Evolutionary conservation across 371 early-diverging fungal species (phyloP).

Genomic region (Mortierella sp.): DNA sequence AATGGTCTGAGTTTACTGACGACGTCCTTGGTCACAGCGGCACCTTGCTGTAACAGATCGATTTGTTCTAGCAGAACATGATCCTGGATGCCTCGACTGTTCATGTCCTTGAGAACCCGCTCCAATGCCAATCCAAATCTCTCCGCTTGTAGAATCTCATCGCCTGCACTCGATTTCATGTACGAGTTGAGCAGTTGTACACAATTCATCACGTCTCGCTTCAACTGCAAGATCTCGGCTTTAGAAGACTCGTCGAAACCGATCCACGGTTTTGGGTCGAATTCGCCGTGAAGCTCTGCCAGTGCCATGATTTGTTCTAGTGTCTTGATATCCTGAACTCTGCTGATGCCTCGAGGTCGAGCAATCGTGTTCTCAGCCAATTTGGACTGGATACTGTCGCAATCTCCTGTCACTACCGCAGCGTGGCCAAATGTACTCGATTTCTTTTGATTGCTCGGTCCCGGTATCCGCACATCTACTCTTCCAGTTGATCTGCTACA

Average conservation of each 20-base stretch:
- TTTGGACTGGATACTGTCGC: too few relatives aligned
- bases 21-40: slow-evolving; percentile 9
- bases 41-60: slow-evolving; percentile 5
- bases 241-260: not conserved
- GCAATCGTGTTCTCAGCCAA: too few relatives aligned
- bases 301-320: too few relatives aligned
- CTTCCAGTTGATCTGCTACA: too few relatives aligned
- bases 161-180: slow-evolving; percentile 13
- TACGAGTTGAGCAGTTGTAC: slow-evolving; percentile 12
- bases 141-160: slow-evolving; percentile 23
- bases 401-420: too few relatives aligned
- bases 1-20: slow-evolving; percentile 12
- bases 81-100: slow-evolving; percentile 1
- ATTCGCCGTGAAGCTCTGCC: too few relatives aligned
- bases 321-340: too few relatives aligned
- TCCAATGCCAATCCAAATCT: slow-evolving; percentile 4
- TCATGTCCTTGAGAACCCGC: slow-evolving; percentile 8
- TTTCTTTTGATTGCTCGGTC: too few relatives aligned
- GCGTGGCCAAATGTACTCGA: too few relatives aligned
- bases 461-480: too few relatives aligned
- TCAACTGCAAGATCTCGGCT: slow-evolving; percentile 6
- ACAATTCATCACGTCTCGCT: slow-evolving; percentile 7
- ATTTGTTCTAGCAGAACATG: slow-evolving; percentile 16
- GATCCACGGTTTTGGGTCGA: too few relatives aligned
- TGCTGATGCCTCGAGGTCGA: too few relatives aligned